phyloP scores from a whole-genome alignment of 371 early-diverging fungal species.

The Lichtheimia hyalospora region DNA sequence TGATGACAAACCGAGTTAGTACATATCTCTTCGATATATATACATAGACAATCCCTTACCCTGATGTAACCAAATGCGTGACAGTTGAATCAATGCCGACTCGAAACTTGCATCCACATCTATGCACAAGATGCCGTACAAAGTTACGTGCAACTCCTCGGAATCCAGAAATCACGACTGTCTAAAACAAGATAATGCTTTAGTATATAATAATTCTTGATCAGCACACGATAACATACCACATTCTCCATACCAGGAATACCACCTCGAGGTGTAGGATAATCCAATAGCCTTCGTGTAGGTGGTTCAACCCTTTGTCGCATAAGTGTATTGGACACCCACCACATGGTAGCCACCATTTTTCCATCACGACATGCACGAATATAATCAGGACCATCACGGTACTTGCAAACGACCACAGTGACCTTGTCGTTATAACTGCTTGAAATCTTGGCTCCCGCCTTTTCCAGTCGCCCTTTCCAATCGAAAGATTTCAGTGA shows the following conservation, averaged over 20 bases:
- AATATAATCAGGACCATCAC: slow-evolving; percentile 51
- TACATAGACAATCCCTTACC: neutral
- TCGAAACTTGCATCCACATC: slow-evolving; percentile 33
- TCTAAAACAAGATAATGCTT: slow-evolving; percentile 16
- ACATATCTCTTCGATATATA: neutral
- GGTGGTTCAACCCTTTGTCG: slow-evolving; percentile 41
- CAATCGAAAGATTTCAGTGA: slow-evolving; percentile 26
- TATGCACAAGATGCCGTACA: slow-evolving; percentile 61
- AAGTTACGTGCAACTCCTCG: slow-evolving; percentile 64
- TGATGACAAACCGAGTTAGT: neutral
- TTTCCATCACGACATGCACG: slow-evolving; percentile 65
- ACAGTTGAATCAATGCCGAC: neutral
- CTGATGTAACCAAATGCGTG: neutral
- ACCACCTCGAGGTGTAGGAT: slow-evolving; percentile 51
- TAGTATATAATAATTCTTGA: neutral
- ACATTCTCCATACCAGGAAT: slow-evolving; percentile 54
- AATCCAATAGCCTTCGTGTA: slow-evolving; percentile 49
- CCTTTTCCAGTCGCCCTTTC: slow-evolving; percentile 39
- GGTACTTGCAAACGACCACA: slow-evolving; percentile 58
- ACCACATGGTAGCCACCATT: slow-evolving; percentile 61
- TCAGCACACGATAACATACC: slow-evolving; percentile 15
- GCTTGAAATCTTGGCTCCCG: slow-evolving; percentile 52
- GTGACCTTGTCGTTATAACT: slow-evolving; percentile 45
- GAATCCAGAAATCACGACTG: slow-evolving; percentile 72
- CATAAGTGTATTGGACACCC: slow-evolving; percentile 52